Evolutionary conservation across 23 red algal genomes (phyloP), one percentile per base, ranked within the genome.

Genomic region (Chondrus crispus): DNA sequence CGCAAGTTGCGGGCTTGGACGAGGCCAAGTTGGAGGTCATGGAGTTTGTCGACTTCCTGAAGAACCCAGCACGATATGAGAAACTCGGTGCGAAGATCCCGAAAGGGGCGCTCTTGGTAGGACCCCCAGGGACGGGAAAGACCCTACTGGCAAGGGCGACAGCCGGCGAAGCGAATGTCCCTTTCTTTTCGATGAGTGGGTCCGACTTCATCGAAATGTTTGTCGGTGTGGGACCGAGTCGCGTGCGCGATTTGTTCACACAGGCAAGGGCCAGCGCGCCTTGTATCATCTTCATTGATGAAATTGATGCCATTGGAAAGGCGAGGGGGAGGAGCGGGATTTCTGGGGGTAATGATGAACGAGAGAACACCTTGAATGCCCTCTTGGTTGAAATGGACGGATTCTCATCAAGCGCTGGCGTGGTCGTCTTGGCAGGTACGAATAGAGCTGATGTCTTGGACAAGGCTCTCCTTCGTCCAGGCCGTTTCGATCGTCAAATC

Each of bases 131-230:
- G 5, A 96, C 94, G 7, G 97, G 97, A 19, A 99, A 99, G 86
- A 99, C 97, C 9, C 80, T 99, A 38, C 91, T 99, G 7, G 97
- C 97, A 3, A 99, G 96, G 60, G 97, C 97, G 10, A 93, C 94
- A 11, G 94, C 97, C 20, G 97, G 97, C 11, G 97, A 99, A 54
- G 97, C 97, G 24, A 95, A 89, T 46, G 97, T 99, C n/a, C 97
- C 97, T 12, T 99, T 99, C 68, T 96, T 99, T 69, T 96, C 97
- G 13, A 99, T 96, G 93, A 95, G 91, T 40, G 97, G 97, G 37
- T 96, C 94, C 6, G 97, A 99, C 57, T 99, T 99, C 85, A 99
- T 99, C 53, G 97, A 99, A 85, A 99, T 99, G 97, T 99, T 96
- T 75, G 97, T 99, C 10, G 97, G 97, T 46, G 94, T 99, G 4